Conservation (phyloP, 805 yeast species). For the Sporopachydermia lactativora region DNA sequence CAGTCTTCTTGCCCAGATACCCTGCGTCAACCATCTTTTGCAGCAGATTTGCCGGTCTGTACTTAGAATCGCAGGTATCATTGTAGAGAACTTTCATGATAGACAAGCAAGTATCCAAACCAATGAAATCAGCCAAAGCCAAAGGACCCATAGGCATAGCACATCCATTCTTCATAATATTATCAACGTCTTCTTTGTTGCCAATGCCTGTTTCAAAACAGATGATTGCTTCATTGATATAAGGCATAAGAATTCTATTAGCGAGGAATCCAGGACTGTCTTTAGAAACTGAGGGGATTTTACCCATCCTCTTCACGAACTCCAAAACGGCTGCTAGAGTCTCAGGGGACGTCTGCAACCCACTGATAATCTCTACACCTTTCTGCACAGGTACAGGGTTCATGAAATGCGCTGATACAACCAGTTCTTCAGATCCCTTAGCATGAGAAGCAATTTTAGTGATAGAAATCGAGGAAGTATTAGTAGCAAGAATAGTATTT, state of each 20-base stretch:
- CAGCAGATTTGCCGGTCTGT: slow-evolving; percentile 25
- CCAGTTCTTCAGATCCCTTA: slow-evolving; percentile 24
- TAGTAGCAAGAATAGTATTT: slow-evolving; percentile 23
- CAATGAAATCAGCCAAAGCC: slow-evolving; percentile 28
- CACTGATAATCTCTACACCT: slow-evolving; percentile 28
- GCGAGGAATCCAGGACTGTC: slow-evolving; percentile 31
- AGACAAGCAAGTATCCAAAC: slow-evolving; percentile 28
- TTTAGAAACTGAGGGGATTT: slow-evolving; percentile 21
- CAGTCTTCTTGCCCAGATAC: slow-evolving; percentile 25
- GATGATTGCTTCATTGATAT: slow-evolving; percentile 28
- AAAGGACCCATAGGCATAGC: slow-evolving; percentile 34
- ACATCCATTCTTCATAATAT: slow-evolving; percentile 29
- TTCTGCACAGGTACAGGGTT: slow-evolving; percentile 31
- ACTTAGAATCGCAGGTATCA: slow-evolving; percentile 27
- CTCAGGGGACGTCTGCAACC: slow-evolving; percentile 24
- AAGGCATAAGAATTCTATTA: slow-evolving; percentile 27
- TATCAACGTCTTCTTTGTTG: slow-evolving; percentile 25
- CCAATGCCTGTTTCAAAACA: slow-evolving; percentile 27
- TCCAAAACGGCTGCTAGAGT: slow-evolving; percentile 19
- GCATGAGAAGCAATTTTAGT: slow-evolving; percentile 31
- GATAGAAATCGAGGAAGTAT: slow-evolving; percentile 28
- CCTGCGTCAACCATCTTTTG: slow-evolving; percentile 27
- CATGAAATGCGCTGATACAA: slow-evolving; percentile 29
- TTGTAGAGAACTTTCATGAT: slow-evolving; percentile 25
- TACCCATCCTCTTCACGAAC: slow-evolving; percentile 21